Conservation (phyloP, 257 asterid genomes). For the Haberlea rhodopensis region DNA sequence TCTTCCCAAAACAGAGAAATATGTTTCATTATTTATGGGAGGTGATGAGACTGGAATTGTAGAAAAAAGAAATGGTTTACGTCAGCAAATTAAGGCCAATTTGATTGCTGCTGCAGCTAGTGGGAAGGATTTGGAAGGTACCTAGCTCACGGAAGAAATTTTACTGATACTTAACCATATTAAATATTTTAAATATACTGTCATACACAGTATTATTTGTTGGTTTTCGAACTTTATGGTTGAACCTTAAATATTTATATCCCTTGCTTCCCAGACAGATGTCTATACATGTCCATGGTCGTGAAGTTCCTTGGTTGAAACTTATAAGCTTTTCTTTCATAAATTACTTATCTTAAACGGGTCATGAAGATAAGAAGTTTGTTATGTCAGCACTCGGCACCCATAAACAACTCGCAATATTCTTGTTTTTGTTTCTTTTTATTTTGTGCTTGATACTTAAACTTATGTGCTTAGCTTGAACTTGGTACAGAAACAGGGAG, state of each 20-base stretch:
- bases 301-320: neutral
- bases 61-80: constrained; percentile 66
- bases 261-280: neutral
- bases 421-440: neutral
- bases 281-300: neutral
- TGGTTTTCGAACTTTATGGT: neutral
- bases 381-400: too few species aligned
- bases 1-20: constrained; percentile 91
- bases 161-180: too few species aligned
- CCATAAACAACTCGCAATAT: too few species aligned
- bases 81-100: constrained; percentile 75
- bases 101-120: constrained; percentile 86
- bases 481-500: constrained; percentile 84
- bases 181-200: too few species aligned
- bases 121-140: constrained; percentile 99
- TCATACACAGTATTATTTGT: too few species aligned
- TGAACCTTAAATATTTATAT: neutral
- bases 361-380: too few species aligned
- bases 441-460: constrained; percentile 11
- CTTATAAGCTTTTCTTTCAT: neutral
- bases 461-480: constrained; percentile 22
- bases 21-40: constrained; percentile 77
- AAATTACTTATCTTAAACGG: too few species aligned
- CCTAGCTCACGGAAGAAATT: constrained; percentile 1
- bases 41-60: constrained; percentile 68